These are phyloP conservation scores for Pseudogymnoascus sp. DNA, from an alignment of 2,329 filamentous ascomycete genomes.

Conservation along the genomic window DNA sequence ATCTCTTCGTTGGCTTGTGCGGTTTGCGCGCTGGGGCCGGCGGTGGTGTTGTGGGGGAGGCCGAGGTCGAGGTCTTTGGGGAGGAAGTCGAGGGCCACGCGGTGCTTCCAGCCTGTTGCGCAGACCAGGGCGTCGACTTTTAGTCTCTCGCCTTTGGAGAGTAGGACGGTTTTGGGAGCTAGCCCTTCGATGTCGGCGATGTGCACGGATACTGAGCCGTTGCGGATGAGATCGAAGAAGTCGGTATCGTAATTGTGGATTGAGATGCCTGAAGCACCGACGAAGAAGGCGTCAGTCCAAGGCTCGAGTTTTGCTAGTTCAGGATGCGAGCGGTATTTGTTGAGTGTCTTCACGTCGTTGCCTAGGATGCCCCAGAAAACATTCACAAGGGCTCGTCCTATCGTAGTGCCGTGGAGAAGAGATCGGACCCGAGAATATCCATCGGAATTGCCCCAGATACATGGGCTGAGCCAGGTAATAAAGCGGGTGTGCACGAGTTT, in stretches of 20 bases:
- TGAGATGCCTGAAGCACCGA: slow-evolving; percentile 41
- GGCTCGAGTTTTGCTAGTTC: slow-evolving; percentile 46
- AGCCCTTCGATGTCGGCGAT: slow-evolving; percentile 43
- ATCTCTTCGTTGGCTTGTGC: slow-evolving; percentile 44
- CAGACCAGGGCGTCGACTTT: slow-evolving; percentile 44
- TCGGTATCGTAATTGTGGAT: slow-evolving; percentile 53
- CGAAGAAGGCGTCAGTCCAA: slow-evolving; percentile 43
- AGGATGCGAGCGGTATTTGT: slow-evolving; percentile 45
- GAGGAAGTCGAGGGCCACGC: slow-evolving; percentile 42
- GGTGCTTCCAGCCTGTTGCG: slow-evolving; percentile 51
- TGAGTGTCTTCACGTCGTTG: slow-evolving; percentile 45
- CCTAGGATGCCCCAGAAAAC: slow-evolving; percentile 50
- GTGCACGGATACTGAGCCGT: slow-evolving; percentile 44
- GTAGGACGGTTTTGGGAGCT: slow-evolving; percentile 37
- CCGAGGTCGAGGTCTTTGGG: slow-evolving; percentile 35
- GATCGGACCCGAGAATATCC: slow-evolving; percentile 46
- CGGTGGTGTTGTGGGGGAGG: slow-evolving; percentile 36
- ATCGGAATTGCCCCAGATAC: slow-evolving; percentile 59
- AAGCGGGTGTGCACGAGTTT: slow-evolving; percentile 58
- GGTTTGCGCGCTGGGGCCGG: slow-evolving; percentile 27
- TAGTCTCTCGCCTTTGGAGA: slow-evolving; percentile 41
- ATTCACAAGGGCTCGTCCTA: slow-evolving; percentile 48
- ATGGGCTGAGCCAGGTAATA: slow-evolving; percentile 67
- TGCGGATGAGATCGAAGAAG: slow-evolving; percentile 47
- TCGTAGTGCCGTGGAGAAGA: slow-evolving; percentile 48